Evolutionary conservation across 2,329 filamentous ascomycete genomes (phyloP).

Genomic region (Fusarium bactridioides): DNA sequence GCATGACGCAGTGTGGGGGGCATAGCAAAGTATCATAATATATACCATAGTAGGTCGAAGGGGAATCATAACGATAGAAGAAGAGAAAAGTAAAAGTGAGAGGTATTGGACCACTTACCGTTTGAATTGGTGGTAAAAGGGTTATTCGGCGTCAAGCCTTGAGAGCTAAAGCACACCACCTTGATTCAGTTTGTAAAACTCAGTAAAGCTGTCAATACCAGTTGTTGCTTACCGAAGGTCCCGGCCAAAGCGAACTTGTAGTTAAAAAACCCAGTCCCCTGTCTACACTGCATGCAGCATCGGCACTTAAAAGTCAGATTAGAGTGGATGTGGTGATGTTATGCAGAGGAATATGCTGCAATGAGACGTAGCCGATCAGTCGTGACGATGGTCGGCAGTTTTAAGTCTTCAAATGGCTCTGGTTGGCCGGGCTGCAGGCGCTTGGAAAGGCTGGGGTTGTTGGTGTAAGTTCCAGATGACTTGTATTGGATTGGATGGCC

Average conservation of each 20-base stretch:
- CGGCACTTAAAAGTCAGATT: conserved; percentile 22
- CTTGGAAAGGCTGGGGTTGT: conserved; percentile 20
- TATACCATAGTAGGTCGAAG: not conserved
- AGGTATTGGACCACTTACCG: conserved; percentile 31
- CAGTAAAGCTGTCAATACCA: conserved; percentile 22
- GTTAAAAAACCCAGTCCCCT: conserved; percentile 26
- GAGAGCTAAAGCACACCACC: conserved; percentile 7
- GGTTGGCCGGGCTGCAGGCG: conserved; percentile 39
- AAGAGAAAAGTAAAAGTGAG: not conserved
- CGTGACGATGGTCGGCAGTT: conserved; percentile 24
- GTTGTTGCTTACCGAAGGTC: conserved; percentile 25
- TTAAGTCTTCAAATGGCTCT: conserved; percentile 23
- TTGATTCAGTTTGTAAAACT: conserved; percentile 1
- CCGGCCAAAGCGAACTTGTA: conserved; percentile 25
- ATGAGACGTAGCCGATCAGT: conserved; percentile 31
- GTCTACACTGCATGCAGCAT: conserved; percentile 38
- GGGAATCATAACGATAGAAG: not conserved
- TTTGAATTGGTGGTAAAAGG: conserved; percentile 20
- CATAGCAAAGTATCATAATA: conserved; percentile 25
- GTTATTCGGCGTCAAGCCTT: conserved; percentile 22
- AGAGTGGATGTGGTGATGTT: conserved; percentile 31
- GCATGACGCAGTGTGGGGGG: conserved; percentile 33
- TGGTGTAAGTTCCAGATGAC: conserved; percentile 17
- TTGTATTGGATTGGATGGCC: conserved; percentile 22
- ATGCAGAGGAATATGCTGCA: conserved; percentile 35